Percentiles rank a stretch among this genome's conserved stretches.
These are phyloP conservation scores for Chaetomium cochliodes DNA, from an alignment of 495 filamentous ascomycete genomes.

Conservation along the genomic window DNA sequence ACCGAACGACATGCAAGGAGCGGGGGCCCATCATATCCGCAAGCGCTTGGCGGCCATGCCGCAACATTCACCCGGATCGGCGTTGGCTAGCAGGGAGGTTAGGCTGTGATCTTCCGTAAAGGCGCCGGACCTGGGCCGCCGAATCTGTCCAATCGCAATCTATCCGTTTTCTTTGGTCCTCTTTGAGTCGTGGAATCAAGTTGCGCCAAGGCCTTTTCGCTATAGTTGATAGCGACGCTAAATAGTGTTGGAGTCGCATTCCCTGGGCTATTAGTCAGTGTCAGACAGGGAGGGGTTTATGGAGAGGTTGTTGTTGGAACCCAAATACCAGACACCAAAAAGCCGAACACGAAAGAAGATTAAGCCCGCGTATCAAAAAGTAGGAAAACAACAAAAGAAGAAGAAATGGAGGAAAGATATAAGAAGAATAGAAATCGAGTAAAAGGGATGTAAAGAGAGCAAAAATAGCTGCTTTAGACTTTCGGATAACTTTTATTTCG, in stretches of 20 bases:
- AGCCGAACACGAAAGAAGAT: too few relatives aligned
- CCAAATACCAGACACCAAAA: too few relatives aligned
- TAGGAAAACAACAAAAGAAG: too few relatives aligned
- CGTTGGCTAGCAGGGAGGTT: not conserved
- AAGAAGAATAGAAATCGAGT: too few relatives aligned
- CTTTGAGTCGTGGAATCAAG: not conserved
- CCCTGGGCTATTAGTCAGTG: too few relatives aligned
- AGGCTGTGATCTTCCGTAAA: not conserved
- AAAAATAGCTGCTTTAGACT: too few relatives aligned
- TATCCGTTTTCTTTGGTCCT: not conserved
- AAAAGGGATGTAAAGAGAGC: too few relatives aligned
- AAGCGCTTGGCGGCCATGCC: conserved; percentile 12
- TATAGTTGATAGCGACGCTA: not conserved
- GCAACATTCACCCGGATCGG: conserved; percentile 11
- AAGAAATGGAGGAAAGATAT: too few relatives aligned
- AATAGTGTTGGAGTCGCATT: not conserved
- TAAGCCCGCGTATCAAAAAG: too few relatives aligned
- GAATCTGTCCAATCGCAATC: conserved; percentile 1
- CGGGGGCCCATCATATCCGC: conserved; percentile 9
- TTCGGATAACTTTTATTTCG: too few relatives aligned
- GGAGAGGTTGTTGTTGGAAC: too few relatives aligned
- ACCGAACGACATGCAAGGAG: not conserved
- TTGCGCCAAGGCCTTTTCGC: not conserved
- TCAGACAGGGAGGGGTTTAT: too few relatives aligned
- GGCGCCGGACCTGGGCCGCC: conserved; percentile 3